Base-by-base conservation (phyloP, 345 rosid species). In the Aegle marmelos region DNA sequence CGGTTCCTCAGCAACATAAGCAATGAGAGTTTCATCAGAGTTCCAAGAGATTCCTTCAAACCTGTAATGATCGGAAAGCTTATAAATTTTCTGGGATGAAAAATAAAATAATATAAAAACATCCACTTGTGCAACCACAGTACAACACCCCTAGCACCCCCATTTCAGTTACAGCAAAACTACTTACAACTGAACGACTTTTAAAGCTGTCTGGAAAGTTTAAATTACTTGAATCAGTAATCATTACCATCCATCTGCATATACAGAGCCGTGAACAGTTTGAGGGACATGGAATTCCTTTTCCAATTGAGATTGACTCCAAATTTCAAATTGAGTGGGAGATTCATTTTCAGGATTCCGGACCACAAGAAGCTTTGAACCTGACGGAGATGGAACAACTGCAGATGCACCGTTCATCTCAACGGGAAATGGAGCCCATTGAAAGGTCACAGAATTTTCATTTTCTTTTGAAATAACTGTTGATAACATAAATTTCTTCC, bases 21-120 rank as follows among this genome's bases (percentile, higher is more conserved):
- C 97, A 72, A 96, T 78, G 73, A 66, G 82, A 79, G 87, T 86
- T 87, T 94, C 99, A 78, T 94, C 88, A 5, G 88, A 84, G 72
- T 90, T 94, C 98, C 99, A 96, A 66, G 98, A 88, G n/a, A 96
- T 87, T 54, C 97, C 99, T 79, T 96, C 97, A 82, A 96, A 96
- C 99, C 98, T 96, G 77, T 22, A 74, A 7, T 79, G 72, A 45
- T 66, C 27, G 67, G 62, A 33, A 76, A 78, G 4, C 27, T 74
- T 78, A 84, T 73, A 79, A 60, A 67, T 39, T 65, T 62, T 25
- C 50, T 31, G 30, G 30, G 70, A 57, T 68, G 41, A 48, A n/a
- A 33, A 45, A 71, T 39, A 57, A 83, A 58, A 41, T 16, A 30
- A 28, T 27, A 14, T 34, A 21, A 8, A 56, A 9, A 41, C 53